Conservation (phyloP, 192 early-diverging fungal genomes). For the Entomortierella parvispora region DNA sequence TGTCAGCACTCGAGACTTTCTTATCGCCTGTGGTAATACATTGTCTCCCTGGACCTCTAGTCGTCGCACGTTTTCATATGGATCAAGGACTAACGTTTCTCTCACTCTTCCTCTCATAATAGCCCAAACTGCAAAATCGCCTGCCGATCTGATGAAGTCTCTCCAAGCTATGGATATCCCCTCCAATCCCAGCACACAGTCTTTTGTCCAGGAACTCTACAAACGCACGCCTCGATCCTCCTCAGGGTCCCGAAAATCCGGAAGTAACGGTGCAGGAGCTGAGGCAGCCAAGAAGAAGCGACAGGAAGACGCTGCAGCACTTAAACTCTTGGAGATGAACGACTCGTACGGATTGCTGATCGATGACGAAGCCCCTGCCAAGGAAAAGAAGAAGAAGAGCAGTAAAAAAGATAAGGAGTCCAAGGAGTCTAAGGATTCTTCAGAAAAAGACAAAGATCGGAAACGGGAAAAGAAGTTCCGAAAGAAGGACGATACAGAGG, state of each 20-base stretch:
- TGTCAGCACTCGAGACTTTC: constrained; percentile 71
- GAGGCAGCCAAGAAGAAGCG: constrained; percentile 11
- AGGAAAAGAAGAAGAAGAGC: constrained; percentile 49
- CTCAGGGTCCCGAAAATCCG: neutral
- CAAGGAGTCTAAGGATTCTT: constrained; percentile 40
- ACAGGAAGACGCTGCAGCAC: constrained; percentile 17
- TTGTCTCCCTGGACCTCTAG: neutral
- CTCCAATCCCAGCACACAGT: constrained; percentile 54
- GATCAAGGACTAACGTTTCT: neutral
- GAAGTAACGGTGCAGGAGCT: neutral
- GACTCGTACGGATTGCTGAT: constrained; percentile 40
- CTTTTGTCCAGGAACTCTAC: constrained; percentile 76
- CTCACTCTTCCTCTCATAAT: neutral
- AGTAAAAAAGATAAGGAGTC: constrained; percentile 28
- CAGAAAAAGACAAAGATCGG: constrained; percentile 27
- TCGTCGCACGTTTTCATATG: neutral
- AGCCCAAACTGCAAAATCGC: constrained; percentile 70
- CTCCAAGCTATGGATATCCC: constrained; percentile 75
- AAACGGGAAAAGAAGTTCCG: constrained; percentile 57
- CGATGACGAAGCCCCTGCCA: constrained; percentile 43
- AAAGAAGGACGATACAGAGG: constrained; percentile 35
- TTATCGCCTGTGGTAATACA: constrained; percentile 66
- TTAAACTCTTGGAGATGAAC: constrained; percentile 1
- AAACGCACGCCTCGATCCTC: constrained; percentile 59
- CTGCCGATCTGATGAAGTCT: constrained; percentile 56